A percentile compares a stretch with the other conserved stretches of the same genome.
These are phyloP conservation scores for Penicillium cosmopolitanum DNA, from an alignment of 495 filamentous ascomycete species.

Conservation along the genomic window DNA sequence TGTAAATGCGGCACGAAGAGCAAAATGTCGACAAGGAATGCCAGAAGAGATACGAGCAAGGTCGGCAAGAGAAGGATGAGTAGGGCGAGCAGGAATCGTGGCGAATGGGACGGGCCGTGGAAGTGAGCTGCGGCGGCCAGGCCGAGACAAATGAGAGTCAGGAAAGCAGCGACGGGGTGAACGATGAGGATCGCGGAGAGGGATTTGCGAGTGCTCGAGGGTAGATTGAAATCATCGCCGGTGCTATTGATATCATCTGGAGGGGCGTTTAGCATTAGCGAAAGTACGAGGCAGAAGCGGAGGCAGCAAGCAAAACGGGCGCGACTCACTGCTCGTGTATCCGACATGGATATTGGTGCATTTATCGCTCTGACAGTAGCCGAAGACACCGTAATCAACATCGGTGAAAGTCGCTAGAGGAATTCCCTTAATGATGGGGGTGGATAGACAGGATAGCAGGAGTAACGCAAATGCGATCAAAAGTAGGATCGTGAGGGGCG, in stretches of 20 bases:
- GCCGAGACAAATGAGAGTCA: conserved; percentile 82
- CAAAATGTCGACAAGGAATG: conserved; percentile 93
- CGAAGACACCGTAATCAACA: conserved; percentile 90
- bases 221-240: conserved; percentile 70
- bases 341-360: conserved; percentile 82
- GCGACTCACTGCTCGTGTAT: conserved; percentile 77
- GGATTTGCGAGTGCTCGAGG: conserved; percentile 71
- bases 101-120: conserved; percentile 89
- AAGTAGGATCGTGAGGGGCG: conserved; percentile 84
- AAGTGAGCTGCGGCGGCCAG: conserved; percentile 84
- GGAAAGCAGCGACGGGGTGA: conserved; percentile 85
- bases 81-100: conserved; percentile 80
- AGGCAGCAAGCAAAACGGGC: conserved; percentile 22
- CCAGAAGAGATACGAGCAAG: conserved; percentile 79
- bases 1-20: conserved; percentile 92
- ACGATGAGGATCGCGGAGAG: conserved; percentile 92
- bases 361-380: conserved; percentile 67
- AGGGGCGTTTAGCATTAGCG: background rate
- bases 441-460: conserved; percentile 87
- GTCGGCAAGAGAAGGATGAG: conserved; percentile 86
- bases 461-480: conserved; percentile 84
- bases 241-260: conserved; percentile 47
- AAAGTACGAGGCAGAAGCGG: conserved; percentile 15
- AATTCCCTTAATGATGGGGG: conserved; percentile 84
- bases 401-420: conserved; percentile 77